phyloP scores from a whole-genome alignment of 768 basidiomycete species.

The Mycena vitilis region DNA sequence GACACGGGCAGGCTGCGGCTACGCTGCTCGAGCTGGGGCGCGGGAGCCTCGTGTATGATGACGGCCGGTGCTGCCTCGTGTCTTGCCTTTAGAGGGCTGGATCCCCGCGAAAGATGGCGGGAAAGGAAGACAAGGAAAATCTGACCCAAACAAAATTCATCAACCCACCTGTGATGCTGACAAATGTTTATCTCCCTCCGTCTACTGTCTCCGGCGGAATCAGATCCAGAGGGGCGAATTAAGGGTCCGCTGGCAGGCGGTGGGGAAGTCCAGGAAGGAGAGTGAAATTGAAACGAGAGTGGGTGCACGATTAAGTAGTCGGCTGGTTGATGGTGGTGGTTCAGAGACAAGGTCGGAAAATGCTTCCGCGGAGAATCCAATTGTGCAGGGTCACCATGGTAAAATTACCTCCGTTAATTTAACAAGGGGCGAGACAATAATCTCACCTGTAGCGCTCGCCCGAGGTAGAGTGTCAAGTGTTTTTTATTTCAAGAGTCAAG shows the following conservation, averaged over 20 bases:
- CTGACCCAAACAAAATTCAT: slow-evolving; percentile 14
- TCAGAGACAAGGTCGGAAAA: slow-evolving; percentile 5
- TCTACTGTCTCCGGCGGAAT: slow-evolving; percentile 1
- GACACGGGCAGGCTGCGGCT: slow-evolving; percentile 35
- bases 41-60: slow-evolving; percentile 61
- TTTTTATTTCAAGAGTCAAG: no score
- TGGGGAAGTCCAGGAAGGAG: not conserved
- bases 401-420: slow-evolving; percentile 25
- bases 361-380: not conserved
- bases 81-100: slow-evolving; percentile 52
- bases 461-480: no score
- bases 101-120: slow-evolving; percentile 39
- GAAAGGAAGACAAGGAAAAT: slow-evolving; percentile 29
- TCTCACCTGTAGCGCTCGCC: no score
- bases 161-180: slow-evolving; percentile 21
- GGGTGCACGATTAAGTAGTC: slow-evolving; percentile 12
- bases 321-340: slow-evolving; percentile 17
- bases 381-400: slow-evolving; percentile 3
- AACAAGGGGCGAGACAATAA: no score
- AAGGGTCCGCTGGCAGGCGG: not conserved
- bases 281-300: slow-evolving; percentile 6
- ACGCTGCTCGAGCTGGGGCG: slow-evolving; percentile 40
- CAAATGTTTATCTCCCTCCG: slow-evolving; percentile 19
- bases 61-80: slow-evolving; percentile 61
- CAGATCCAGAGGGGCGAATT: no score